Evolutionary conservation across 768 basidiomycete genomes (phyloP).

Genomic region (Boletus pseudopeckii): DNA sequence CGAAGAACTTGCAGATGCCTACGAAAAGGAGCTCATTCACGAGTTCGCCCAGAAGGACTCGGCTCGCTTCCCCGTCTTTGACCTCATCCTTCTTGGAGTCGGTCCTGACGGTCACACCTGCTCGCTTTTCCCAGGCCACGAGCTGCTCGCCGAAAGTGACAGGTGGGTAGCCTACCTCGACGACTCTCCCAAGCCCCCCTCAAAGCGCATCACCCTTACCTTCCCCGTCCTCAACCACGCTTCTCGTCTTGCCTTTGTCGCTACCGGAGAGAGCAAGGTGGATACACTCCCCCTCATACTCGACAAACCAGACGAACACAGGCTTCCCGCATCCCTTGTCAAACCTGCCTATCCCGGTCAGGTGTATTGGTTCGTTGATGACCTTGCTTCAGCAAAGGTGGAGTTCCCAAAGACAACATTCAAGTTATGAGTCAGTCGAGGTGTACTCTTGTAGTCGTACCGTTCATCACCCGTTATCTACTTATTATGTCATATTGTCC

Average conservation of each 20-base stretch:
- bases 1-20: constrained; percentile 77
- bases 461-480: constrained; percentile 8
- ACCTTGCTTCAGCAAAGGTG: constrained; percentile 68
- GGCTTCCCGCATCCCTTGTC: constrained; percentile 81
- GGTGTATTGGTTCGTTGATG: constrained; percentile 94
- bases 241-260: constrained; percentile 84
- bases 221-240: constrained; percentile 90
- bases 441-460: constrained; percentile 26
- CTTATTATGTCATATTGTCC: constrained; percentile 15
- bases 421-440: constrained; percentile 41
- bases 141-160: constrained; percentile 77
- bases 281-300: constrained; percentile 70
- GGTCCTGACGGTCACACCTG: constrained; percentile 99
- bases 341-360: constrained; percentile 76
- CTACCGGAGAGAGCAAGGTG: constrained; percentile 76
- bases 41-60: constrained; percentile 92
- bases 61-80: constrained; percentile 96
- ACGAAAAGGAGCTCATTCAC: constrained; percentile 79
- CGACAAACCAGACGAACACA: constrained; percentile 67
- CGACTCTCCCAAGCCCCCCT: constrained; percentile 93
- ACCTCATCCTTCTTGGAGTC: constrained; percentile 94
- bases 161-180: constrained; percentile 94
- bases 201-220: constrained; percentile 88
- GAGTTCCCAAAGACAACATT: constrained; percentile 54
- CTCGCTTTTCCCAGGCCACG: constrained; percentile 94